Base-by-base conservation (phyloP, 768 basidiomycete genomes). In the Lepiota subincarnata region DNA sequence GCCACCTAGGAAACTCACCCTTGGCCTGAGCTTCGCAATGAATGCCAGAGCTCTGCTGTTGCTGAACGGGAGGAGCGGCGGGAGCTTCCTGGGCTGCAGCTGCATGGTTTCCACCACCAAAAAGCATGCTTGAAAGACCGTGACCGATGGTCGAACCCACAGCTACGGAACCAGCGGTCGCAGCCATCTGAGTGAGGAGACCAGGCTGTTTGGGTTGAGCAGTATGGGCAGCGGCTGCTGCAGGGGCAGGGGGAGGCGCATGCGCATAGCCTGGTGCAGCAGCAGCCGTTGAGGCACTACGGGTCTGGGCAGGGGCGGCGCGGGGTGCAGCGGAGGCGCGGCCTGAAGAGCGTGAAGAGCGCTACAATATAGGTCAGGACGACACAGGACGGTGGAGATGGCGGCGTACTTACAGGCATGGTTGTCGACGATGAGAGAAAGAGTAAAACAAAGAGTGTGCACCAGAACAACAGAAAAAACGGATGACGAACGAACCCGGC, bases 161-260 rank as follows among this genome's bases (percentile, higher is more conserved):
- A 4, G 92, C 93, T 46, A 95, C 92, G 53, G 89, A 89, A 57
- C 92, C 92, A 22, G 92, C 92, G 5, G 92, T 92, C 4, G 89
- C 87, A 50, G 91, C 91, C 89, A 93, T 92, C 63, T 89, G 87
- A 0, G 82, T 77, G 14, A 93, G 51, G 78, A 93, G 74, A 12
- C 91, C 90, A 1, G 91, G 90, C 57, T 79, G 73, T 55, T 75
- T 63, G 1, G 78, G 67, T 41, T 75, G 73, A 35, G 73, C 69
- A 31, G 77, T 60, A 48, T 81, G 69, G 26, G 75, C 64, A 10
- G 78, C 62, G 14, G 73, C 70, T 2, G 73, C 67, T 57, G 73
- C 70, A 43, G 80, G 63, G 53, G 76, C 68, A 1, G 76, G 75
- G 6, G 75, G 66, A 1, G 75, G 66, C 49, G 73, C 62, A 48